Evolutionary conservation across 495 filamentous ascomycete species (phyloP), one percentile per base, ranked within the genome.

Genomic region (Penicillium angulare): DNA sequence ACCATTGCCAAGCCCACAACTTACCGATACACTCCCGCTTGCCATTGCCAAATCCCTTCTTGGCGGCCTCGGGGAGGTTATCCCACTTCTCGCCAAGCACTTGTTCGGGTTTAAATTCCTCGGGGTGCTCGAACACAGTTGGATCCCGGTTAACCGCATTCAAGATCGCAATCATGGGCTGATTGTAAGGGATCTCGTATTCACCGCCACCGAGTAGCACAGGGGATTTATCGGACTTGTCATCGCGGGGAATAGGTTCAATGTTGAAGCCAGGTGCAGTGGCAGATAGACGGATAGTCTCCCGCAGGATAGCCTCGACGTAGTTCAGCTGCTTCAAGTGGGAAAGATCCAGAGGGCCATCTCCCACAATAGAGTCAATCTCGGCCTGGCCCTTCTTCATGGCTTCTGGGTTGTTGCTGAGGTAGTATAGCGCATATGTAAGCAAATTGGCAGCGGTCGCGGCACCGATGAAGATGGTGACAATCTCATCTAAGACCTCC

Each of bases 11-110:
- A 1, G 86, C 86, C 72, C 82, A 87, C 41, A 79, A 56, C 57
- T 77, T 79, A 5, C 86, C 86, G 27, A 84, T 78, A 50, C 86
- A 90, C 49, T 75, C 77, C 36, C 86, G 65, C 72, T 85, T 84
- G 16, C 86, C 86, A 48, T 87, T 88, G 0, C 86, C 86, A 39
- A 86, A 90, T 24, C 74, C 74, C 59, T 86, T 87, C 78, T 86
- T 87, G 1, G 81, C 82, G 0, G 71, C 79, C 1, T 60, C 49
- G 0, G 85, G 85, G 26, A 88, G 63, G 12, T 62, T 66, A 7
- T 83, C 79, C 57, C 82, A 88, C 9, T 73, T 66, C 50, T 86
- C 80, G 21, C 83, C 84, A 16, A 87, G 60, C 79, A 89, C 87
- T n/a, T 86, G 77, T 63, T 88, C 84, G 0, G 86, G 86, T 49